These are phyloP conservation scores for Cytospora mali DNA, from an alignment of 2,329 filamentous ascomycete species.

Conservation along the genomic window DNA sequence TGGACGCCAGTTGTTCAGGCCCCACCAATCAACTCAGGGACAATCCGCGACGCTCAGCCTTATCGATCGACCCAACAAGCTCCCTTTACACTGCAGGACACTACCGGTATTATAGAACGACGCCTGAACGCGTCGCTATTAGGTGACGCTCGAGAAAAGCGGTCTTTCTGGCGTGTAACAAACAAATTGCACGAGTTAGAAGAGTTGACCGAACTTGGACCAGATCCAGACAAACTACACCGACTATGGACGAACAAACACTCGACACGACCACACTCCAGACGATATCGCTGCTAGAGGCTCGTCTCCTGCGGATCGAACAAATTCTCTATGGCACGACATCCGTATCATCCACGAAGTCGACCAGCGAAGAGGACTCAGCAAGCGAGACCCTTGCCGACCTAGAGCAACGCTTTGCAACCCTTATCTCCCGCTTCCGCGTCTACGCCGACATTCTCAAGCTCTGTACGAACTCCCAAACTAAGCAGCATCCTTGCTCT, in stretches of 20 bases:
- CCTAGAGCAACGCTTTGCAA: constrained; percentile 57
- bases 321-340: constrained; percentile 58
- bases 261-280: constrained; percentile 57
- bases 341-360: constrained; percentile 37
- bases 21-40: constrained; percentile 12
- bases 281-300: constrained; percentile 60
- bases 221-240: not conserved
- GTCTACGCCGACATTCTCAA: constrained; percentile 63
- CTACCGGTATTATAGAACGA: not conserved
- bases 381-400: constrained; percentile 50
- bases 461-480: constrained; percentile 52
- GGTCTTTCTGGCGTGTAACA: not conserved
- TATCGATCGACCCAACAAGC: constrained; percentile 4
- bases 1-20: constrained; percentile 3
- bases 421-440: constrained; percentile 52
- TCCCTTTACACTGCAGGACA: constrained; percentile 12
- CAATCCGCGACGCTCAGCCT: not conserved
- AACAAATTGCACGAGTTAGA: not conserved
- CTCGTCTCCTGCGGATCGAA: constrained; percentile 61
- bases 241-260: constrained; percentile 34
- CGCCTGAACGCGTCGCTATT: not conserved
- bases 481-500: not conserved
- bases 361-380: constrained; percentile 35
- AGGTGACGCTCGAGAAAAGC: not conserved
- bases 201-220: not conserved